These are phyloP conservation scores for Phtheirospermum japonicum DNA, from an alignment of 257 asterid genomes.

Conservation along the genomic window DNA sequence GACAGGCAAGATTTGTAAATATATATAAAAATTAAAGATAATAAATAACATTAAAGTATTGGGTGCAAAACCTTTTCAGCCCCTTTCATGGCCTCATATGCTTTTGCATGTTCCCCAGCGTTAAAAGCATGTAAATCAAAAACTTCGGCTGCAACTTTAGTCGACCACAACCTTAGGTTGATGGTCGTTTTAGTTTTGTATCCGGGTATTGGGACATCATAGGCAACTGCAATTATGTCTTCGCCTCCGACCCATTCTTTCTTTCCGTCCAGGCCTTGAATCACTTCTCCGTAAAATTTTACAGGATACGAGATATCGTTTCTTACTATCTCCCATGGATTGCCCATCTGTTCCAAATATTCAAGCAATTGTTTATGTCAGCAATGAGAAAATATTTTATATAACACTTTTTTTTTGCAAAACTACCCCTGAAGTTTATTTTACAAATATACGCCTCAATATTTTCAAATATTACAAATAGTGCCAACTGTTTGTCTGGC, in stretches of 20 bases:
- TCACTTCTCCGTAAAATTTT: conserved; percentile 74
- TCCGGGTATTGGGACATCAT: conserved; percentile 87
- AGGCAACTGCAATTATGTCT: conserved; percentile 69
- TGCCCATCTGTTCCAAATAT: conserved; percentile 49
- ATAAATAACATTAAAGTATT: too few relatives aligned
- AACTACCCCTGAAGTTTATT: background rate
- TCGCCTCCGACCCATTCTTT: conserved; percentile 85
- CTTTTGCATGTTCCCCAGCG: conserved; percentile 69
- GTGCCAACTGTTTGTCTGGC: too few relatives aligned
- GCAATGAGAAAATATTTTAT: conserved; percentile 19
- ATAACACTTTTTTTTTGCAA: background rate
- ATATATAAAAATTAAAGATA: too few relatives aligned
- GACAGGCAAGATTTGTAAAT: background rate
- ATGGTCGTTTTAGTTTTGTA: conserved; percentile 73
- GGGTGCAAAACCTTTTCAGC: conserved; percentile 50
- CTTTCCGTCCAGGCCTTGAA: conserved; percentile 61
- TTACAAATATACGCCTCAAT: too few relatives aligned
- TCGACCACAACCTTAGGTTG: conserved; percentile 80
- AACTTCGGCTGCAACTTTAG: conserved; percentile 63
- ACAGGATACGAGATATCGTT: conserved; percentile 75
- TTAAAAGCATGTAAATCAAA: conserved; percentile 66
- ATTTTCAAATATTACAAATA: too few relatives aligned
- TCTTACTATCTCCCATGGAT: conserved; percentile 84
- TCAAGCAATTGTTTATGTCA: conserved; percentile 5
- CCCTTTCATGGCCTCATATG: conserved; percentile 57